Evolutionary conservation across 495 filamentous ascomycete genomes (phyloP).

Genomic region (Astrothelium subdiscretum): DNA sequence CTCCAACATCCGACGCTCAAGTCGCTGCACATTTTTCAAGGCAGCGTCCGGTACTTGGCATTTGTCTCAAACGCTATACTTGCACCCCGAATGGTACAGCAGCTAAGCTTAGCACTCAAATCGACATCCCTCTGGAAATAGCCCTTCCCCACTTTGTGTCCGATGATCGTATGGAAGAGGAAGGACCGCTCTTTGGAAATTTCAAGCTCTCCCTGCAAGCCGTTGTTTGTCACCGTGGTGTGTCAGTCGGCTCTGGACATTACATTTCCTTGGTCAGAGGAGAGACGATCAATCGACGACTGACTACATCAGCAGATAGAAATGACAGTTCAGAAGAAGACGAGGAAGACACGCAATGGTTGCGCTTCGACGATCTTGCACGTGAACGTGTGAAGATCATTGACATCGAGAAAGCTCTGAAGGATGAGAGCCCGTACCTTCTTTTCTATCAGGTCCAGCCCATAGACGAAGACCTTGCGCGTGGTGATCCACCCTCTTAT

Average conservation of each 20-base stretch:
- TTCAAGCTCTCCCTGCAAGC: conserved; percentile 88
- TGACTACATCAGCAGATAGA: conserved; percentile 35
- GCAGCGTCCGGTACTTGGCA: conserved; percentile 72
- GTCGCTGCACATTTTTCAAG: conserved; percentile 61
- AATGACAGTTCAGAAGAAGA: conserved; percentile 25
- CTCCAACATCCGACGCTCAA: conserved; percentile 55
- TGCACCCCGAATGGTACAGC: conserved; percentile 57
- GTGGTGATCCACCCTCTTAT: conserved; percentile 36
- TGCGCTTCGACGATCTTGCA: conserved; percentile 80
- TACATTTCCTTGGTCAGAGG: conserved; percentile 77
- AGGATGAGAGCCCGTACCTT: conserved; percentile 83
- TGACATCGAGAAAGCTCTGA: conserved; percentile 64
- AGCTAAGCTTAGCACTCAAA: conserved; percentile 58
- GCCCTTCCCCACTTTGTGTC: conserved; percentile 81
- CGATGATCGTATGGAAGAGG: conserved; percentile 55
- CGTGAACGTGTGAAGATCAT: conserved; percentile 58
- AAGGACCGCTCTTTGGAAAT: conserved; percentile 56
- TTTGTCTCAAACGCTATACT: conserved; percentile 85
- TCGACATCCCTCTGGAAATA: conserved; percentile 89
- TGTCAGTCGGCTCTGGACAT: conserved; percentile 81
- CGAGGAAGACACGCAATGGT: conserved; percentile 59
- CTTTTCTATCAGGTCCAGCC: conserved; percentile 92
- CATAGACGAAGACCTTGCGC: conserved; percentile 52
- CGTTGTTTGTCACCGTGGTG: conserved; percentile 81
- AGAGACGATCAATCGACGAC: conserved; percentile 23